Evolutionary conservation across 352 stramenopile genomes (phyloP), one percentile per base, ranked within the genome.

Genomic region (Pythium vanterpoolii): DNA sequence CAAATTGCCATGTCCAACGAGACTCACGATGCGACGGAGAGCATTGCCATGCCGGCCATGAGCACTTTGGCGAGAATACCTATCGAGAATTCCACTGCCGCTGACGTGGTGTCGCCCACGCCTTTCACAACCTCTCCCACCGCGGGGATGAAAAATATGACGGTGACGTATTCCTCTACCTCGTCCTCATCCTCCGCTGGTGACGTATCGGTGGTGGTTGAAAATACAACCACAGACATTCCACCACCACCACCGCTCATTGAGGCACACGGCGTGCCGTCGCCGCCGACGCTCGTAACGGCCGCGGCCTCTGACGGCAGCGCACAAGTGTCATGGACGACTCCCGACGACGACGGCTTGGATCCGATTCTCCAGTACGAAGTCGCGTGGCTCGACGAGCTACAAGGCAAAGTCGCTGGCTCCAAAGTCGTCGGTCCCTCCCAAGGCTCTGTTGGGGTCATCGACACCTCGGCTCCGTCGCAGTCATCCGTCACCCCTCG

Each of bases 361-460:
- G 79, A 90, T 53, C 51, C 67, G 27, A 86, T 90, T 56, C 58
- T 69, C 10, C 66, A 72, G 46, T 89, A 90, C 51, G 79, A 87
- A 56, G 66, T 90, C 36, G 73, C 72, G 2, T 87, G 77, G 76
- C 71, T 84, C 46, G 76, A 86, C 43, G 77, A 84, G 46, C 65
- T 76, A 23, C 60, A 75, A 13, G 74, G 66, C 43, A 52, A 68
- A 34, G 48, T 83, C 11, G 69, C 68, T 5, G 77, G 75, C 31
- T 77, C 75, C 5, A 76, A 84, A 51, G 40, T 63, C 21, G 68
- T 86, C 24, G 53, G 62, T 4, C 66, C 57, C 3, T 55, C 67
- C 1, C 63, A 61, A 0, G 65, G 69, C 21, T 73, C 64, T 9
- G 55, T 69, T 14, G 24, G 49, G 21, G 58, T 50, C 23, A 40